Conservation (phyloP, 345 rosid genomes). For the Boechera stricta region DNA sequence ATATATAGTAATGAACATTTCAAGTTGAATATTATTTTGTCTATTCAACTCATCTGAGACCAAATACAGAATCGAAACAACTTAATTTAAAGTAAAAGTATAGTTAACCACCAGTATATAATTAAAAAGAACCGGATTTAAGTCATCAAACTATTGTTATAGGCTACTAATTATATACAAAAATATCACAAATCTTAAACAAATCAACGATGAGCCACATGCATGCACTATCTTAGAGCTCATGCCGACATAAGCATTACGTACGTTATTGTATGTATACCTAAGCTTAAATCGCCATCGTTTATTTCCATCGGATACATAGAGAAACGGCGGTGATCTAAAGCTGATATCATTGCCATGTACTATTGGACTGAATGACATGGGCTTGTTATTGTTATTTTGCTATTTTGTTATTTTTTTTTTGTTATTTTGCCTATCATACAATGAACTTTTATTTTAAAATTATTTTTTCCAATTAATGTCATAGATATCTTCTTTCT, state of each 20-base stretch:
- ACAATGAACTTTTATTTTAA: not conserved
- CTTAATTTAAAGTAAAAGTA: no score
- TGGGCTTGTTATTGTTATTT: no score
- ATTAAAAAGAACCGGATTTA: no score
- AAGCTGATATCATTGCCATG: constrained; percentile 7
- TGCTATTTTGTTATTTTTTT: no score
- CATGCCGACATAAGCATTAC: constrained; percentile 40
- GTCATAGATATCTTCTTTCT: not conserved
- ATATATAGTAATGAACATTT: no score
- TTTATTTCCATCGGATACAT: not conserved
- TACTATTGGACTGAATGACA: no score
- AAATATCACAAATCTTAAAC: constrained; percentile 6
- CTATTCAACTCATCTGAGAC: no score
- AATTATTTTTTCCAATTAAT: not conserved
- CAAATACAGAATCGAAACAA: no score
- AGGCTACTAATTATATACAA: not conserved
- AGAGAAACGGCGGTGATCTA: constrained; percentile 29
- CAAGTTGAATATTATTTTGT: no score
- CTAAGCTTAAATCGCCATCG: constrained; percentile 1
- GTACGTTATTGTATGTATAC: not conserved
- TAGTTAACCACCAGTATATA: no score
- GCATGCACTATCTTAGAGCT: constrained; percentile 31
- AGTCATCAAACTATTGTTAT: no score
- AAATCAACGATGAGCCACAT: constrained; percentile 32
- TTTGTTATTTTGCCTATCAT: not conserved